These are phyloP conservation scores for Carex arenaria DNA, from an alignment of 202 grass and related monocot species.

Conservation along the genomic window DNA sequence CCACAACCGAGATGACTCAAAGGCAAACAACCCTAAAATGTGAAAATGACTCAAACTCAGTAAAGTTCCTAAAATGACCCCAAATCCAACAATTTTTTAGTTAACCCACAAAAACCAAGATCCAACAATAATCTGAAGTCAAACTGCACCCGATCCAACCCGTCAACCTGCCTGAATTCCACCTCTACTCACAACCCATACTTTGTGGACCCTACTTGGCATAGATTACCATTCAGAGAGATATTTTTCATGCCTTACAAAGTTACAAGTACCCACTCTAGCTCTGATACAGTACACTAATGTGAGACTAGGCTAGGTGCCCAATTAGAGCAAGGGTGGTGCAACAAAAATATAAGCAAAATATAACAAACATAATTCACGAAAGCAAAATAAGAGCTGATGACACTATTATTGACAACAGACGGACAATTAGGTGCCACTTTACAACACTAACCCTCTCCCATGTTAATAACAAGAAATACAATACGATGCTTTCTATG, in stretches of 20 bases:
- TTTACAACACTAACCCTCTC: slow-evolving; percentile 5
- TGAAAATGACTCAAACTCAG: not conserved
- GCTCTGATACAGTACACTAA: not conserved
- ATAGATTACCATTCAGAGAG: not conserved
- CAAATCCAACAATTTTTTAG: too few species aligned
- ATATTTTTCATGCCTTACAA: not conserved
- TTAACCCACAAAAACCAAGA: too few species aligned
- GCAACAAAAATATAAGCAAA: not conserved
- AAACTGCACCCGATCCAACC: not conserved
- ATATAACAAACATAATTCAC: not conserved
- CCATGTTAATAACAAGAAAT: slow-evolving; percentile 8
- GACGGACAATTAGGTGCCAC: not conserved
- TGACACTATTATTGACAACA: slow-evolving; percentile 5
- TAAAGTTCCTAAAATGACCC: not conserved
- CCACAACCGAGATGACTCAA: not conserved
- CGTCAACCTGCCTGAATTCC: not conserved
- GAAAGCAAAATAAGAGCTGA: slow-evolving; percentile 1
- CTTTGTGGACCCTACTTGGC: not conserved
- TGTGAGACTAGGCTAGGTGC: not conserved
- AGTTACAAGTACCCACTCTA: not conserved
- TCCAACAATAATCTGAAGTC: not conserved
- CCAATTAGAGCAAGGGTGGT: not conserved
- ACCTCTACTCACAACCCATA: not conserved
- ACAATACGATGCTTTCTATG: not conserved
- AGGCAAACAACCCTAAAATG: not conserved